Base-by-base conservation (phyloP, 2,329 filamentous ascomycete genomes). In the Didymella pomorum region DNA sequence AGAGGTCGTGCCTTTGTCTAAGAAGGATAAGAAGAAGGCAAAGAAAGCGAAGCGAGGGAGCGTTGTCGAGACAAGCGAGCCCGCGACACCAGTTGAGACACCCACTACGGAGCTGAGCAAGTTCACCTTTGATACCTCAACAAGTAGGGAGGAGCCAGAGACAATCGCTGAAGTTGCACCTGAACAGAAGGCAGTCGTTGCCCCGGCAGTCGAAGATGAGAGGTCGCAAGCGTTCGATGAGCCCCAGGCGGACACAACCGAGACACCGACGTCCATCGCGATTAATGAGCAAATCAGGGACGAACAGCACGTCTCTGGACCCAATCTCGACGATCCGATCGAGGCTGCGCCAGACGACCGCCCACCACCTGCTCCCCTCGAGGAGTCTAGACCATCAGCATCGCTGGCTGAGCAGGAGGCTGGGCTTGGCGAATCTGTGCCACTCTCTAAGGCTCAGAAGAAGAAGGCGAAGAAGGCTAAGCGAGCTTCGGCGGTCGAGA, bases 401-500 rank as follows among this genome's bases (percentile, higher is more conserved):
- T 37, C 42, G 2, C 5, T 33, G 26, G 39, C 43, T 18, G 23
- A 18, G 2, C 37, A 26, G 28, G 53, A 50, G 6, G 9, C 43
- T 16, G 43, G 14, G 4, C 23, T 33, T 18, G 37, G 57, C 11
- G 43, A 52, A 23, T 55, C 56, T 51, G 60, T 59, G n/a, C 49
- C 51, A 11, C 56, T 72, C 14, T 69, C 68, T 4, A 73, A 74
- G 51, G 35, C 68, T 2, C 66, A 70, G 33, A 69, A 67, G 60
- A 72, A 71, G 64, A 73, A 72, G 52, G 57, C 62, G 3, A 70
- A 71, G 61, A 71, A 72, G 26, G 63, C 61, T 16, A 71, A 72
- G 50, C 68, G 64, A n/a, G 56, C 56, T 21, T 69, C 67, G 35
- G 35, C 56, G 18, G 54, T 59, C 12, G 62, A 66, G 11, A 53